Evolutionary conservation across 2,329 filamentous ascomycete species (phyloP).

Genomic region (Colletotrichum sp.): DNA sequence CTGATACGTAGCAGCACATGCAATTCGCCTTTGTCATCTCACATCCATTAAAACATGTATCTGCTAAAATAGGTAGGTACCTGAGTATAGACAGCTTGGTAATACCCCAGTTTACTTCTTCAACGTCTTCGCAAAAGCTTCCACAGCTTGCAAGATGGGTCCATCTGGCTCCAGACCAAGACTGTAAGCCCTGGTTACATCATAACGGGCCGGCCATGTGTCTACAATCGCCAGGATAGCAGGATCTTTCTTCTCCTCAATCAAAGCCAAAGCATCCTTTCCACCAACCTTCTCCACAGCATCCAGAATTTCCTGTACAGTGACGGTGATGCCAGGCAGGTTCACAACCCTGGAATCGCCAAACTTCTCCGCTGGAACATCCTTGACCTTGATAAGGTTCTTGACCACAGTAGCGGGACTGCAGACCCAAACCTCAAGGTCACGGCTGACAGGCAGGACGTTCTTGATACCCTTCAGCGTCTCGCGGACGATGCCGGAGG

Average conservation of each 20-base stretch:
- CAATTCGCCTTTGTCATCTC: background rate
- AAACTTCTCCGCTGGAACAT: constrained; percentile 42
- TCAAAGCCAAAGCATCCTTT: constrained; percentile 43
- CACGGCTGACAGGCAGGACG: constrained; percentile 46
- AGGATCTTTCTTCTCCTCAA: constrained; percentile 54
- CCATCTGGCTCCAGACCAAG: constrained; percentile 56
- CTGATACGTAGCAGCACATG: rapidly evolving
- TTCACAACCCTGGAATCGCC: constrained; percentile 51
- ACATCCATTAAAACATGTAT: background rate
- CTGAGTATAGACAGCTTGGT: background rate
- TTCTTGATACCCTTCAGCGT: constrained; percentile 53
- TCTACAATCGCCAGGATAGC: constrained; percentile 53
- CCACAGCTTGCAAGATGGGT: constrained; percentile 1
- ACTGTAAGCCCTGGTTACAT: constrained; percentile 54
- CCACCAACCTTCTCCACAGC: constrained; percentile 55
- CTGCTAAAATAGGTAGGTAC: background rate
- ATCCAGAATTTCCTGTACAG: constrained; percentile 57
- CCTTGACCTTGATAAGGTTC: constrained; percentile 49
- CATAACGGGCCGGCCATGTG: constrained; percentile 57
- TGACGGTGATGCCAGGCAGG: constrained; percentile 56
- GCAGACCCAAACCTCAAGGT: constrained; percentile 53
- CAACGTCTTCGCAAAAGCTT: constrained; percentile 10
- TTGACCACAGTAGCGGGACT: constrained; percentile 49
- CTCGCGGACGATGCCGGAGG: constrained; percentile 67
- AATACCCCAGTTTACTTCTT: background rate